Conservation (phyloP, 306 rosid genomes). For the Prunus padus region DNA sequence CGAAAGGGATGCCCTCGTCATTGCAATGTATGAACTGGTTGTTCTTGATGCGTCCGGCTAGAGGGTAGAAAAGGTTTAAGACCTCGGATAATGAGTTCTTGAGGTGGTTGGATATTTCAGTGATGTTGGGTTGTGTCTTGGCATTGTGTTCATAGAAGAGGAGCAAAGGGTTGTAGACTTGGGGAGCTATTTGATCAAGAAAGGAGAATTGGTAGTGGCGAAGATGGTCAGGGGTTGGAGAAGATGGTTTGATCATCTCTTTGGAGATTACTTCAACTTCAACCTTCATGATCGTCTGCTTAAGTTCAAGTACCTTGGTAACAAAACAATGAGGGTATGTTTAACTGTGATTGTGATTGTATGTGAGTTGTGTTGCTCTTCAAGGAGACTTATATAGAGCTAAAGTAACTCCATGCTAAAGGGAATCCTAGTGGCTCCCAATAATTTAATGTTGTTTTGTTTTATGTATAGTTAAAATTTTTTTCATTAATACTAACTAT, state of each 20-base stretch:
- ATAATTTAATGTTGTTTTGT: too few species aligned
- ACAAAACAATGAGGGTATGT: background rate
- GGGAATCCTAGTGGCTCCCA: background rate
- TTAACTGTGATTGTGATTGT: background rate
- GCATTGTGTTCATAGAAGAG: conserved; percentile 30
- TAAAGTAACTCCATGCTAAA: background rate
- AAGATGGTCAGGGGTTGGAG: conserved; percentile 40
- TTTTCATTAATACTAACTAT: background rate
- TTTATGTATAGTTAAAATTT: too few species aligned
- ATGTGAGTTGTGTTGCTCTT: background rate
- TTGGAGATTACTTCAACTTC: conserved; percentile 31
- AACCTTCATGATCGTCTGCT: background rate
- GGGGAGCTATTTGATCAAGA: conserved; percentile 53
- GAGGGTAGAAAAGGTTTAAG: conserved; percentile 29
- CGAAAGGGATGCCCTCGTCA: conserved; percentile 25
- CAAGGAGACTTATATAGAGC: conserved; percentile 7
- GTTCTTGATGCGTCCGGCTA: conserved; percentile 25
- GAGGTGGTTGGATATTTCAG: conserved; percentile 18
- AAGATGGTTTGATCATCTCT: conserved; percentile 42
- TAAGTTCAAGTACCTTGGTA: background rate
- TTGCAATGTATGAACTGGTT: conserved; percentile 29
- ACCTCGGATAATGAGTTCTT: conserved; percentile 32
- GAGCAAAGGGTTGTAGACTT: conserved; percentile 29
- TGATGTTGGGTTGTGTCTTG: background rate
- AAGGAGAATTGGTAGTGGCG: conserved; percentile 46